Percentiles rank a stretch among this genome's conserved stretches.
Conservation (phyloP, 257 asterid species). For the Rubia yunnanensis region DNA sequence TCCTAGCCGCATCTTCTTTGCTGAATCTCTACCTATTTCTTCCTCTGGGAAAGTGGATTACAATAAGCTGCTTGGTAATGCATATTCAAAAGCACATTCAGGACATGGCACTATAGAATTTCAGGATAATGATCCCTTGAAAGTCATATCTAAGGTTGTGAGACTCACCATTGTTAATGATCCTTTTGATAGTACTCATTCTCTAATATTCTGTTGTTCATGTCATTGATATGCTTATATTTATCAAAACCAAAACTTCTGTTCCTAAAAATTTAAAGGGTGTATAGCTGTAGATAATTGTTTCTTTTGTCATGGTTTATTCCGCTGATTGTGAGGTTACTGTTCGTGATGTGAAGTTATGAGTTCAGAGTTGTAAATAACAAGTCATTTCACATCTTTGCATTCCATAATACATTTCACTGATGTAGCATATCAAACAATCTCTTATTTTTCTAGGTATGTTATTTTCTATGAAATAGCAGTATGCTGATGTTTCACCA, state of each 20-base stretch:
- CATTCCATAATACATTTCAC: neutral
- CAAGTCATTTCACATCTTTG: neutral
- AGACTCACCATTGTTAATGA: neutral
- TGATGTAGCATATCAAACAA: neutral
- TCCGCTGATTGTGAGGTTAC: neutral
- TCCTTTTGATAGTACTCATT: neutral
- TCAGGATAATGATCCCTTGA: constrained; percentile 41
- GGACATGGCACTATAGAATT: constrained; percentile 26
- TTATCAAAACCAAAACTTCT: neutral
- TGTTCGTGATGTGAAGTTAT: neutral
- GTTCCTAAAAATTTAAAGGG: neutral
- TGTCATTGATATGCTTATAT: neutral
- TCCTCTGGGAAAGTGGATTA: constrained; percentile 86
- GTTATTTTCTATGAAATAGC: neutral
- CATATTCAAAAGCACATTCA: constrained; percentile 22
- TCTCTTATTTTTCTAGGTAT: neutral
- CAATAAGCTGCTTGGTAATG: constrained; percentile 42
- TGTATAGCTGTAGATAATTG: neutral
- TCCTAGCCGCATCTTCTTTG: constrained; percentile 50
- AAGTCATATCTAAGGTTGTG: constrained; percentile 56
- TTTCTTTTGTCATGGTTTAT: neutral
- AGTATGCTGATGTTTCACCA: neutral
- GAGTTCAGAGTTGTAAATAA: neutral
- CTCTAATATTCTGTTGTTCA: neutral
- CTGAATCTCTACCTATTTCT: constrained; percentile 57